A percentile compares a stretch with the other conserved stretches of the same genome.
phyloP scores from a whole-genome alignment of 2,329 filamentous ascomycete species.

The Penicillium sp. region DNA sequence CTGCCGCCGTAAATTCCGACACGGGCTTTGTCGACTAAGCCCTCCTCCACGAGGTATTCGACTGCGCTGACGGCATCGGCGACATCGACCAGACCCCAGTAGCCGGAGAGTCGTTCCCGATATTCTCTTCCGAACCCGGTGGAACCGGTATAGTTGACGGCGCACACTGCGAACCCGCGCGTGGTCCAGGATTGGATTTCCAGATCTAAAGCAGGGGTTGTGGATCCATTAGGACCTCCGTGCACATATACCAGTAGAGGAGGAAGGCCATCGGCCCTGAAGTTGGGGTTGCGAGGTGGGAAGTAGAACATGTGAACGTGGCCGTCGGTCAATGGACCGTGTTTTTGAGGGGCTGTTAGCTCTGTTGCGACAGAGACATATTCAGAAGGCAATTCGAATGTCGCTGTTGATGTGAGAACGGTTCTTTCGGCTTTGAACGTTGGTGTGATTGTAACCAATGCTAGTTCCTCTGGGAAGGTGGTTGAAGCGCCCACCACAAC shows the following conservation, averaged over 20 bases:
- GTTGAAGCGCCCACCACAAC: constrained; percentile 21
- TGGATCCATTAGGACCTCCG: constrained; percentile 53
- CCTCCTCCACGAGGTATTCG: constrained; percentile 40
- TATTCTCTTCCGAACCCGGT: constrained; percentile 54
- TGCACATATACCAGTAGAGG: constrained; percentile 54
- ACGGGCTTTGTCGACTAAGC: constrained; percentile 37
- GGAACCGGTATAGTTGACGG: constrained; percentile 56
- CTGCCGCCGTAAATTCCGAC: constrained; percentile 54
- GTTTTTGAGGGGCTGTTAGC: constrained; percentile 36
- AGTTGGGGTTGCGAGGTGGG: constrained; percentile 51
- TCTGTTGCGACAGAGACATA: constrained; percentile 33
- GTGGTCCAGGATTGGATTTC: constrained; percentile 56
- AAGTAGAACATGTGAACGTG: constrained; percentile 50
- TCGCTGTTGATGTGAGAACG: constrained; percentile 18
- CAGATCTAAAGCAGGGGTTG: constrained; percentile 46
- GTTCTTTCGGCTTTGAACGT: constrained; percentile 4
- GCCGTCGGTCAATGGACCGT: constrained; percentile 25
- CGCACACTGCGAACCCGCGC: constrained; percentile 54
- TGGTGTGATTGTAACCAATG: constrained; percentile 14
- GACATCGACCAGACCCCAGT: constrained; percentile 54
- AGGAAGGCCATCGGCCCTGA: constrained; percentile 42
- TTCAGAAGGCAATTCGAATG: constrained; percentile 14
- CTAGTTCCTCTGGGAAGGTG: constrained; percentile 20
- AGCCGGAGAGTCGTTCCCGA: constrained; percentile 49
- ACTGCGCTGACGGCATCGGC: constrained; percentile 53